These are phyloP conservation scores for Berkeleyomyces basicola DNA, from an alignment of 2,329 filamentous ascomycete genomes.

Conservation along the genomic window DNA sequence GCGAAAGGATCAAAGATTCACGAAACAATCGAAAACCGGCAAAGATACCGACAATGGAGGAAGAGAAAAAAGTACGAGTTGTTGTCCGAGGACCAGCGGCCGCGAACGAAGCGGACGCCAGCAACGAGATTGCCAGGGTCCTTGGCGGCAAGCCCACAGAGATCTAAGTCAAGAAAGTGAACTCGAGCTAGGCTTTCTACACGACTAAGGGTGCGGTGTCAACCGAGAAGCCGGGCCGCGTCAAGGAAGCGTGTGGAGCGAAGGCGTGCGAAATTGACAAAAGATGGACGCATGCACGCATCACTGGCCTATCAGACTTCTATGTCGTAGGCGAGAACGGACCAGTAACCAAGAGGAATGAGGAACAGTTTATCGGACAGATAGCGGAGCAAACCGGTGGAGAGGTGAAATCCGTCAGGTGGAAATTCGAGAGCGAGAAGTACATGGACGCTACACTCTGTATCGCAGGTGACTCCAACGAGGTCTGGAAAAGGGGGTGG, in stretches of 20 bases:
- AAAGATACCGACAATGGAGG: too few species aligned
- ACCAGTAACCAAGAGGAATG: neutral
- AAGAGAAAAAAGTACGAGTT: too few species aligned
- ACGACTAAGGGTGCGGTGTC: neutral
- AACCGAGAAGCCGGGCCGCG: neutral
- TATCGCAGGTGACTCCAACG: neutral
- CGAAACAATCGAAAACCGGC: too few species aligned
- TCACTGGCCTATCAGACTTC: neutral
- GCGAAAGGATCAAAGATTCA: too few species aligned
- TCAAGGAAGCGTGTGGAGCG: neutral
- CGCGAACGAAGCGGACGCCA: too few species aligned
- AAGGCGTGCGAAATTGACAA: neutral
- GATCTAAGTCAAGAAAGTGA: neutral
- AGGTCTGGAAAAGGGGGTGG: too few species aligned
- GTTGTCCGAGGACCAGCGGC: too few species aligned
- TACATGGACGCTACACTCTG: neutral
- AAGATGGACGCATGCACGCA: neutral
- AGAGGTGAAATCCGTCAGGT: neutral
- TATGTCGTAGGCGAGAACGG: neutral
- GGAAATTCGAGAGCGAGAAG: neutral
- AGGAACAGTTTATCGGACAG: neutral
- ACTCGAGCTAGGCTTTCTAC: neutral
- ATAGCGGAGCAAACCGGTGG: neutral
- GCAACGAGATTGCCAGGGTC: too few species aligned
- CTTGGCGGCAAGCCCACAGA: too few species aligned